Conservation (phyloP, 345 rosid species). For the Streptanthus diversifolius region DNA sequence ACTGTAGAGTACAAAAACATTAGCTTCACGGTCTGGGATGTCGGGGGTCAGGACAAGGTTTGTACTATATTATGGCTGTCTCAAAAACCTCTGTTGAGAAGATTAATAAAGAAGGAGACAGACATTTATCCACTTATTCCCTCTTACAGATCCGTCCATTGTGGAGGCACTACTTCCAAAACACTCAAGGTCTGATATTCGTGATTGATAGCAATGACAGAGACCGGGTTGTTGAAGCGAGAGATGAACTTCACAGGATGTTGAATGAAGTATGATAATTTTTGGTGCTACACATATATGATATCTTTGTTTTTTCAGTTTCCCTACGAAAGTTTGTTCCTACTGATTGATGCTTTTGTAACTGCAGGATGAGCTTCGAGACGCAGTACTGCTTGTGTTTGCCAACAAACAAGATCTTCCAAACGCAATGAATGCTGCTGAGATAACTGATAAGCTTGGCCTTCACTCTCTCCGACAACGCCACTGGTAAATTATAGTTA, state of each 20-base stretch:
- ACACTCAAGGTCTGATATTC: constrained; percentile 68
- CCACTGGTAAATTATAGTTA: constrained; percentile 42
- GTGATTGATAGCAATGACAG: constrained; percentile 69
- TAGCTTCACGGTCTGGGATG: constrained; percentile 72
- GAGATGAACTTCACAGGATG: constrained; percentile 74
- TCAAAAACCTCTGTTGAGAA: not conserved
- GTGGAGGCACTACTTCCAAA: constrained; percentile 75
- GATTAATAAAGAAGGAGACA: not conserved
- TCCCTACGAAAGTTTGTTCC: not conserved
- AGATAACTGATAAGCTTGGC: constrained; percentile 67
- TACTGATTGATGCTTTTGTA: not conserved
- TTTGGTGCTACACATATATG: not conserved
- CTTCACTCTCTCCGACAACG: constrained; percentile 66
- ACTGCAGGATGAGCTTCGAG: constrained; percentile 56
- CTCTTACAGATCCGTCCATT: constrained; percentile 54
- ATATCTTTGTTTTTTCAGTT: not conserved
- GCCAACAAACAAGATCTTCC: constrained; percentile 80
- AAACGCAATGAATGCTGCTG: constrained; percentile 70
- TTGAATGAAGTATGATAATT: constrained; percentile 51
- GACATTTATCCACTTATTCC: not conserved
- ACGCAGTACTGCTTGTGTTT: constrained; percentile 58
- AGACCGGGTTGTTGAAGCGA: constrained; percentile 65
- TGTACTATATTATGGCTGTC: not conserved
- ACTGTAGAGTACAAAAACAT: constrained; percentile 65
- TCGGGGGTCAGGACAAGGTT: constrained; percentile 72